Evolutionary conservation across 2,329 filamentous ascomycete species (phyloP).

Genomic region (Alternaria gaisen): DNA sequence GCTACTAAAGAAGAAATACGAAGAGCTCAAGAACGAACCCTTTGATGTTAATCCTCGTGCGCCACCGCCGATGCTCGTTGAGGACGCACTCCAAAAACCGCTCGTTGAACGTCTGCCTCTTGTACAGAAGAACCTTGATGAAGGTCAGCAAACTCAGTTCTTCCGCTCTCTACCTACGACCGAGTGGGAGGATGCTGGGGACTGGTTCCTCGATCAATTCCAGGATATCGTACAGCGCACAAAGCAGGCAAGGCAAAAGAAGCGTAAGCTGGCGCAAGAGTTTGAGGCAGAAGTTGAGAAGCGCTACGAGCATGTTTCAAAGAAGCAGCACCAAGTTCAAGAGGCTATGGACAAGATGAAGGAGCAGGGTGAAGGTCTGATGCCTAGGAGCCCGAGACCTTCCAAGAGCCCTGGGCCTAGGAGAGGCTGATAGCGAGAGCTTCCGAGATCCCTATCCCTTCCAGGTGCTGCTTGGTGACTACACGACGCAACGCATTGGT

Average conservation of each 20-base stretch:
- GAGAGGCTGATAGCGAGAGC: slow-evolving; percentile 7
- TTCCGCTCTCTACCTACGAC: slow-evolving; percentile 61
- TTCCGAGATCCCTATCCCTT: too few species aligned
- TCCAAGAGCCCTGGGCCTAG: slow-evolving; percentile 31
- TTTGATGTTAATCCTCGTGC: slow-evolving; percentile 55
- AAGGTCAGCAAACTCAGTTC: slow-evolving; percentile 57
- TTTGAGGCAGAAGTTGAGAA: slow-evolving; percentile 65
- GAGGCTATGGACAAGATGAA: slow-evolving; percentile 64
- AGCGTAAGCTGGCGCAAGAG: slow-evolving; percentile 61
- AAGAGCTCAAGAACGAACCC: slow-evolving; percentile 59
- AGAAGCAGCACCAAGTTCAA: slow-evolving; percentile 59
- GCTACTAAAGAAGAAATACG: slow-evolving; percentile 58
- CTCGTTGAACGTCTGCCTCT: slow-evolving; percentile 41
- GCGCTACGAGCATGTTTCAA: slow-evolving; percentile 61
- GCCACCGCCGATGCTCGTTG: slow-evolving; percentile 21
- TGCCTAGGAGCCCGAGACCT: slow-evolving; percentile 54
- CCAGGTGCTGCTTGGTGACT: background rate
- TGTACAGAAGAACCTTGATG: slow-evolving; percentile 34
- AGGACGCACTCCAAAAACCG: slow-evolving; percentile 38
- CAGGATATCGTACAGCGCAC: slow-evolving; percentile 60
- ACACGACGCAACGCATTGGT: background rate
- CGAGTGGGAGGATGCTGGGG: slow-evolving; percentile 70
- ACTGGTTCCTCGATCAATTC: slow-evolving; percentile 67
- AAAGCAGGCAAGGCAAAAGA: slow-evolving; percentile 62
- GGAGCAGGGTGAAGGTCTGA: slow-evolving; percentile 61